Base-by-base conservation (phyloP, 805 yeast species). In the Candida pseudofarinosa region DNA sequence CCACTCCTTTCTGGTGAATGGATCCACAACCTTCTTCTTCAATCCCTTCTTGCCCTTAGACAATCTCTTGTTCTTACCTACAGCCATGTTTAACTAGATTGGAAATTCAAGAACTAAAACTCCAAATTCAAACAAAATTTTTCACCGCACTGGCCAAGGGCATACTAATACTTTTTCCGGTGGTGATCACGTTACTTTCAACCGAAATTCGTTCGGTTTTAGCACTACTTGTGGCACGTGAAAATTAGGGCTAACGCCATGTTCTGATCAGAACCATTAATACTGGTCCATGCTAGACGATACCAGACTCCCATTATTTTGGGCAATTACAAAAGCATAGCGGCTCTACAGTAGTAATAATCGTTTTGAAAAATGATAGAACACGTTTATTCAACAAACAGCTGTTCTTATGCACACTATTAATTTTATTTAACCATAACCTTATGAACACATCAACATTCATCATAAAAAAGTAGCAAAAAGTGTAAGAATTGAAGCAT, bases 1-100 rank as follows among this genome's bases (percentile, higher is more conserved):
- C 97, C 97, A 89, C 66, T 88, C 97, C 78, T 89, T 89, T 75
- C 87, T 87, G 82, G 95, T 79, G 90, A 90, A 89, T 68, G 97
- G 96, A 81, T 89, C 97, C 59, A 88, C 93, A 70, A 85, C 89
- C 83, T 83, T 89, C 95, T 89, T 90, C 95, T 90, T 89, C 75
- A 87, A 76, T 67, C 96, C 96, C 77, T 89, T 89, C 88, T 83
- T 83, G 67, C 88, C 89, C 68, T 74, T 74, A 65, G 80, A 76
- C 64, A 83, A 79, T 77, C 88, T 84, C 83, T 85, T 85, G 74
- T 85, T 85, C 80, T 85, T 85, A 66, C 91, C 91, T 69, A 84
- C 88, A 79, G 86, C 88, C 87, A 81, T 80, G 45, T 49, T 61
- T 45, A 45, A 36, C 33, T 35, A 28, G 17, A 37, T 36, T 41